Evolutionary conservation across 805 yeast genomes (phyloP).

Genomic region (Torulaspora gathmanii): DNA sequence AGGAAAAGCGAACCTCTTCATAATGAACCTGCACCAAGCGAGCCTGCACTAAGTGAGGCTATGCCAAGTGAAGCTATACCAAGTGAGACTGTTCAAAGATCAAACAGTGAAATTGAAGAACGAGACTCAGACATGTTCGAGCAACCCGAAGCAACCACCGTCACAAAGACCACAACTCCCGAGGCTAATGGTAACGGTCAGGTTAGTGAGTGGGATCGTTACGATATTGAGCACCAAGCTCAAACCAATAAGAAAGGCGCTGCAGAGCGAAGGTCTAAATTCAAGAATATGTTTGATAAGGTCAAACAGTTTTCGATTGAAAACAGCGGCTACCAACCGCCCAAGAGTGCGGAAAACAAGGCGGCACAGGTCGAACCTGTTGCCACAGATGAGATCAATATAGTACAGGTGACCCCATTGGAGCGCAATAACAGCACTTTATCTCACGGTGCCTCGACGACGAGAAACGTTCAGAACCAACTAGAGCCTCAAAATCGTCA

Average conservation of each 20-base stretch:
- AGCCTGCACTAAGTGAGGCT: background rate
- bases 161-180: slow-evolving; percentile 9
- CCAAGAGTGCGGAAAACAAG: slow-evolving; percentile 14
- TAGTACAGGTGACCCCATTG: slow-evolving; percentile 2
- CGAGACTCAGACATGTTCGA: slow-evolving; percentile 10
- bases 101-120: slow-evolving; percentile 6
- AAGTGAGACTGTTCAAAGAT: background rate
- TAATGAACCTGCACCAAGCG: background rate
- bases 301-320: slow-evolving; percentile 35
- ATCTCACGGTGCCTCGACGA: slow-evolving; percentile 20
- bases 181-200: slow-evolving; percentile 1
- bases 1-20: background rate
- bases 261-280: slow-evolving; percentile 12
- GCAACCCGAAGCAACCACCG: slow-evolving; percentile 4
- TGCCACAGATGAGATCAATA: background rate
- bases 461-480: slow-evolving; percentile 16
- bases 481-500: slow-evolving; percentile 3
- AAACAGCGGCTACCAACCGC: slow-evolving; percentile 33
- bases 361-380: background rate
- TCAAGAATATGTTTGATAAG: slow-evolving; percentile 29
- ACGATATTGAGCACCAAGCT: background rate
- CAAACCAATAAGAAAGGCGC: background rate
- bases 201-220: slow-evolving; percentile 4
- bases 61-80: background rate
- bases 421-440: background rate